Evolutionary conservation across 768 basidiomycete genomes (phyloP), one percentile per base, ranked within the genome.

Genomic region (Leucosporidium creatinivorum): DNA sequence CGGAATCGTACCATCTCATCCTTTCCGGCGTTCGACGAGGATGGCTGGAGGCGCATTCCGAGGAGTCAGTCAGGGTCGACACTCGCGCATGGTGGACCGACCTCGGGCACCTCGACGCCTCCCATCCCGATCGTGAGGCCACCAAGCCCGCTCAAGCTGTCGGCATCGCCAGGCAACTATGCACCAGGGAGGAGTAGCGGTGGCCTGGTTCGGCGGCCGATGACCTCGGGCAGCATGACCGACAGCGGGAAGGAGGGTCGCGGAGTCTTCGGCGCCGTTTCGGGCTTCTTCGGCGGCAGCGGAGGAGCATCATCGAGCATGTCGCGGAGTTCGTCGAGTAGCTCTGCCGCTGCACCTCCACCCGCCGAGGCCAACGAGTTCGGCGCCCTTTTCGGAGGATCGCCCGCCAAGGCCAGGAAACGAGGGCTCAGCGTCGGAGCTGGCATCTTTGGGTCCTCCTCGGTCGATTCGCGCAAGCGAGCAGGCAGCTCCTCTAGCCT

Each of bases 361-460:
- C 8, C 39, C 39, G 39, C 8, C 62, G 69, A 62, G 33, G 50
- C 23, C 18, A 65, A 52, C 63, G 70, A 71, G 61, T 71, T 71
- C 18, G 70, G 70, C 18, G 66, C 70, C 33, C 61, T 71, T 17
- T 71, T 71, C 26, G 70, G 52, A 23, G 54, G 31, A 1, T 7
- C 65, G 13, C 62, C 69, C 1, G 52, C 58, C 19, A 60, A 54
- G 36, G 47, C 52, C 7, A 47, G 70, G 17, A 71, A 63, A 39
- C 57, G 70, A 4, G 70, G 70, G 1, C n/a, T 71, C 57, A 68
- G 66, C 54, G 70, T 71, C 47, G 70, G 70, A 12, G 62, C 58
- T 3, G 63, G 63, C 26, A n/a, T 68, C 21, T 71, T 71, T 25
- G 66, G 66, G 4, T 12, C 30, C 52, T 49, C 23, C 30, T 44